A percentile compares a stretch with the other conserved stretches of the same genome.
Conservation (phyloP, 352 stramenopile genomes). For the Phytophthora cactorum region DNA sequence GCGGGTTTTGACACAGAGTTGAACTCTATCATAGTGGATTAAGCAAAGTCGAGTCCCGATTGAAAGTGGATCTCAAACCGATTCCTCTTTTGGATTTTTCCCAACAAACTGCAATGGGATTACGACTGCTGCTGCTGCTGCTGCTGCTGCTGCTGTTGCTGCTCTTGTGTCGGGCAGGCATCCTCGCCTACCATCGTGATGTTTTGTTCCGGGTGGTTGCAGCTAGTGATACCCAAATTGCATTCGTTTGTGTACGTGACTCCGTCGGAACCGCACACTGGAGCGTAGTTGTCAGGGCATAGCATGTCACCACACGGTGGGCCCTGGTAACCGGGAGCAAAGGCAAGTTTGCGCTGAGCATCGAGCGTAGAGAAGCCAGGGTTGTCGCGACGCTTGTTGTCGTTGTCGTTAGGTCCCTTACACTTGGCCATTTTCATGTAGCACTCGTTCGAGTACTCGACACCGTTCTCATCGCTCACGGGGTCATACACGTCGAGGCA, state of each 20-base stretch:
- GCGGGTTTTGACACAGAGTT: no score
- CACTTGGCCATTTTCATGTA: slow-evolving; percentile 42
- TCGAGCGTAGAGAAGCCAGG: slow-evolving; percentile 5
- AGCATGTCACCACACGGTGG: slow-evolving; percentile 17
- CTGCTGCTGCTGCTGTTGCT: not conserved
- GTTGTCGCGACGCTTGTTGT: slow-evolving; percentile 2
- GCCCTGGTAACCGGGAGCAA: slow-evolving; percentile 17
- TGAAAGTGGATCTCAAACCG: no score
- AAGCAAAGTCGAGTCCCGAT: no score
- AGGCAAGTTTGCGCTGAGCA: slow-evolving; percentile 16
- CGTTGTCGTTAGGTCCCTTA: slow-evolving; percentile 19
- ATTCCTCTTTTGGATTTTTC: no score
- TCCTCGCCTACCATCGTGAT: slow-evolving; percentile 5
- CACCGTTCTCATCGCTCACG: slow-evolving; percentile 38
- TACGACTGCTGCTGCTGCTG: not conserved
- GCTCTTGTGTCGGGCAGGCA: not conserved
- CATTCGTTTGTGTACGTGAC: not conserved
- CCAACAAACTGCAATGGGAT: no score
- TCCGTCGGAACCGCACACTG: not conserved
- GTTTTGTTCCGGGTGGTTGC: slow-evolving; percentile 8
- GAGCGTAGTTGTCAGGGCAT: slow-evolving; percentile 19
- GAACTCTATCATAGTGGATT: no score
- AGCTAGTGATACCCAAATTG: not conserved
- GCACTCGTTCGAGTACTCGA: slow-evolving; percentile 46
- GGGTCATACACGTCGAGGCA: slow-evolving; percentile 31